These are phyloP conservation scores for Mycosarcoma maydis DNA, from an alignment of 1,284 basidiomycete species.

Conservation along the genomic window DNA sequence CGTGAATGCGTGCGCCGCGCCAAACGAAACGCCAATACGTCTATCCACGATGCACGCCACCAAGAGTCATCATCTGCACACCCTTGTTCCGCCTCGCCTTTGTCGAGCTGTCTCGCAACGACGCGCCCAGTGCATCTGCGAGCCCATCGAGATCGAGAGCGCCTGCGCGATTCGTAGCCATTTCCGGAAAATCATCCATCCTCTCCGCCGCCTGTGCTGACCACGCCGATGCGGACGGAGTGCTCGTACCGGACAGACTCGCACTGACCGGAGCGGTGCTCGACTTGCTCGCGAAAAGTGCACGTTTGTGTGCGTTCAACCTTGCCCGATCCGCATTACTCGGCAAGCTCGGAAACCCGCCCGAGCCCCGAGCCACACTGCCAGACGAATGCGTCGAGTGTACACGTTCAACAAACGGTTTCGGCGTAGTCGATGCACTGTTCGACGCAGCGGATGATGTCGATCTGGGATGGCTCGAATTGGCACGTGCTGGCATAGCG, in stretches of 20 bases:
- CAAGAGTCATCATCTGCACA: conserved; percentile 44
- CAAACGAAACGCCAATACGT: no score
- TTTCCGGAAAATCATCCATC: no score
- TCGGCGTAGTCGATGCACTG: conserved; percentile 1
- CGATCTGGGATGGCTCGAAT: no score
- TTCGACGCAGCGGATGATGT: conserved; percentile 3
- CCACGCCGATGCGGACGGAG: no score
- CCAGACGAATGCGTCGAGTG: no score
- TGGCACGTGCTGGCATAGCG: no score
- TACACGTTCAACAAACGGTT: conserved; percentile 32
- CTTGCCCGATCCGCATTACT: conserved; percentile 39
- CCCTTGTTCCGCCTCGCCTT: conserved; percentile 52
- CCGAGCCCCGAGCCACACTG: not conserved
- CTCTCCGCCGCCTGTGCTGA: conserved; percentile 2
- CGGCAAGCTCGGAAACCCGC: conserved; percentile 61
- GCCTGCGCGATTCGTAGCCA: no score
- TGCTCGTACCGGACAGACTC: not conserved
- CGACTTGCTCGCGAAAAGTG: conserved; percentile 47
- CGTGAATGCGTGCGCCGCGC: no score
- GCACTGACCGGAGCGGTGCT: not conserved
- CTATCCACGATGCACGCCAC: conserved; percentile 52
- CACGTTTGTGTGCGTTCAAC: conserved; percentile 58
- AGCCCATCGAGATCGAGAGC: conserved; percentile 24
- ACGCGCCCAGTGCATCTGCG: conserved; percentile 26
- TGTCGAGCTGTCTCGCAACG: conserved; percentile 4